These are phyloP conservation scores for Sugiyamaella paludigena DNA, from an alignment of 1,139 yeast genomes.

Conservation along the genomic window DNA sequence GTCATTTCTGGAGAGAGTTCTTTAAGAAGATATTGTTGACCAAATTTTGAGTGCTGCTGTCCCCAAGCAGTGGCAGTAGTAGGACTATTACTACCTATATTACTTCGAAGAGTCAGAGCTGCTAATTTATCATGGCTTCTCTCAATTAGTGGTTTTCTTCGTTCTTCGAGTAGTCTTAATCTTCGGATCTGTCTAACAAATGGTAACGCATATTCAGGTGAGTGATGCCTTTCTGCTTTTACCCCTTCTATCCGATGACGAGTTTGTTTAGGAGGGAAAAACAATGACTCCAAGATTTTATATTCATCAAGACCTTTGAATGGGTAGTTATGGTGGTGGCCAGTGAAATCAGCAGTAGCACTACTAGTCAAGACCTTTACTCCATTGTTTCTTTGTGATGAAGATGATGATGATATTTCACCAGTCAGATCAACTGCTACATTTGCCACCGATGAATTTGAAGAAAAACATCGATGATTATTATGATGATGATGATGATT, in stretches of 20 bases:
- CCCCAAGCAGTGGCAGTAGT: not conserved
- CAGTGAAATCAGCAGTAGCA: not conserved
- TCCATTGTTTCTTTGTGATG: too few species aligned
- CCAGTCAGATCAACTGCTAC: not conserved
- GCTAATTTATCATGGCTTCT: not conserved
- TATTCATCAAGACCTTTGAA: constrained; percentile 17
- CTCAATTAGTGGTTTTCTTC: constrained; percentile 4
- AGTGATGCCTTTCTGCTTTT: constrained; percentile 2
- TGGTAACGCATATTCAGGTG: constrained; percentile 11
- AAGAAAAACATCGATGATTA: not conserved
- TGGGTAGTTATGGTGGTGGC: not conserved
- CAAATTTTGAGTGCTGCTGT: constrained; percentile 5
- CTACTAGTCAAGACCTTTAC: too few species aligned
- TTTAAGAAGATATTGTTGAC: constrained; percentile 8
- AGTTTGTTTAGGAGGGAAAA: constrained; percentile 16
- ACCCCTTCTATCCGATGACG: too few species aligned
- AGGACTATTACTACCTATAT: not conserved
- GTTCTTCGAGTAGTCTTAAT: constrained; percentile 22
- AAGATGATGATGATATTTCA: too few species aligned
- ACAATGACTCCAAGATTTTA: constrained; percentile 18
- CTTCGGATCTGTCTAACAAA: constrained; percentile 25
- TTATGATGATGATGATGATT: not conserved
- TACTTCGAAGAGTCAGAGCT: not conserved
- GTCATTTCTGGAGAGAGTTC: constrained; percentile 18
- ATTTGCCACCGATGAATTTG: not conserved